Base-by-base conservation (phyloP, 1,139 yeast genomes). In the Kurtzmaniella quercitrusa region DNA sequence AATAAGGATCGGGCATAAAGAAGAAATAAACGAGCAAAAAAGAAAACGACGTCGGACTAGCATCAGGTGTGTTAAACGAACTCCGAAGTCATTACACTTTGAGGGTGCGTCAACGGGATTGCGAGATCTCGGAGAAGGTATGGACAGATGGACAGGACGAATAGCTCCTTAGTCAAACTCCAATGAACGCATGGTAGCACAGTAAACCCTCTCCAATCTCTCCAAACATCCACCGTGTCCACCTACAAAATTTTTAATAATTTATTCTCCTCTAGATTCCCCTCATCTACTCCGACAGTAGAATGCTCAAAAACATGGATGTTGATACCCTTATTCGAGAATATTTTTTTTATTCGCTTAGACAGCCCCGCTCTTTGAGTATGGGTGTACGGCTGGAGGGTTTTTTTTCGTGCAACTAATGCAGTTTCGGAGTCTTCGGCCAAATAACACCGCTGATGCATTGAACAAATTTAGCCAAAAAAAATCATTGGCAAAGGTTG, bases 241-340 rank as follows among this genome's bases (percentile, higher is more conserved):
- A 21, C 8, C 23, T 5, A n/a, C n/a, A 27, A 27, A 27, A 7
- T 27, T 27, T 27, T 6, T 6, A 27, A n/a, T 11, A 27, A 27
- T 11, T 27, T 27, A 10, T 27, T 27, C 31, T 7, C 6, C 31
- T 27, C 31, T 27, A 7, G 25, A 38, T 16, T 39, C 46, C 43
- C 46, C 43, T 27, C 43, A 40, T 41, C 41, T 40, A 43, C 34
- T 43, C 46, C 46, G 46, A 43, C 34, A 18, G 14, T 14, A 10
- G 19, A 37, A 17, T 16, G 34, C 31, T n/a, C 38, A 29, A 27
- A 27, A 27, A 27, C 31, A 27, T 27, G 31, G 31, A 27, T 27
- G 31, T 27, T 27, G 31, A 7, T 6, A 10, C 31, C 31, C 31
- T 27, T 27, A 27, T 6, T 27, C 10, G 31, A 11, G 31, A 7